Percentiles rank a stretch among this genome's conserved stretches.
Conservation (phyloP, 176 grass and related monocot species). For the Oryza longistaminata region DNA sequence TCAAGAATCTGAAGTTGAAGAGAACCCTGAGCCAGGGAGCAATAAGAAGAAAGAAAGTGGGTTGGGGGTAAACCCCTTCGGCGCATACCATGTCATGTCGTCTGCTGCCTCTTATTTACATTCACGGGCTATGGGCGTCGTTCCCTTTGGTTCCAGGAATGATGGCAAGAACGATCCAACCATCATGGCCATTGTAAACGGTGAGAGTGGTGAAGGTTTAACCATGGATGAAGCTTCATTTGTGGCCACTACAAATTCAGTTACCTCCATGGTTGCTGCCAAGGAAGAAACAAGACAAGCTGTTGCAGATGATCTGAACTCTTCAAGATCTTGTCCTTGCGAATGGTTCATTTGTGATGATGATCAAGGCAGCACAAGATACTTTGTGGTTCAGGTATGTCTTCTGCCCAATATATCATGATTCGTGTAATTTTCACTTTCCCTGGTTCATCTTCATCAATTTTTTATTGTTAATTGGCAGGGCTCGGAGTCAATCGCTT, state of each 20-base stretch:
- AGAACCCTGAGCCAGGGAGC: not conserved
- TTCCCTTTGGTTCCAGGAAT: slow-evolving; percentile 58
- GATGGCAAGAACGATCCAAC: slow-evolving; percentile 25
- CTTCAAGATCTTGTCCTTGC: slow-evolving; percentile 61
- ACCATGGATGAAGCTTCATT: slow-evolving; percentile 71
- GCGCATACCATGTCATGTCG: slow-evolving; percentile 59
- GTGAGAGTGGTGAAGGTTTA: slow-evolving; percentile 36
- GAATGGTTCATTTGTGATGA: slow-evolving; percentile 93
- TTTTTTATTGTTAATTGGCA: slow-evolving; percentile 39
- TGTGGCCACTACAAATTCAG: slow-evolving; percentile 73
- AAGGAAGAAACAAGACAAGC: slow-evolving; percentile 85
- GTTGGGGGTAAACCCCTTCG: slow-evolving; percentile 47
- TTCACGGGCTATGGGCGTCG: slow-evolving; percentile 49
- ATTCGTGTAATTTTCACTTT: not conserved
- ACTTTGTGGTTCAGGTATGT: slow-evolving; percentile 84
- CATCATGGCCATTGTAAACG: slow-evolving; percentile 31
- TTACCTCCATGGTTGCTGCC: slow-evolving; percentile 82
- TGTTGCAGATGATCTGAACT: slow-evolving; percentile 87
- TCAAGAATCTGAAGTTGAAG: slow-evolving; percentile 20
- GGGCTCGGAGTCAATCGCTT: slow-evolving; percentile 83
- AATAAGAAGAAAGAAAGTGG: slow-evolving; percentile 32
- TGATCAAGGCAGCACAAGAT: slow-evolving; percentile 71
- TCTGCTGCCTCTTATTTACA: slow-evolving; percentile 83
- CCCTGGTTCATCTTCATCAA: not conserved
- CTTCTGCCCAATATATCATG: slow-evolving; percentile 7